Percentiles rank a stretch among this genome's conserved stretches.
These are phyloP conservation scores for Brassica incana DNA, from an alignment of 345 rosid species.

Conservation along the genomic window DNA sequence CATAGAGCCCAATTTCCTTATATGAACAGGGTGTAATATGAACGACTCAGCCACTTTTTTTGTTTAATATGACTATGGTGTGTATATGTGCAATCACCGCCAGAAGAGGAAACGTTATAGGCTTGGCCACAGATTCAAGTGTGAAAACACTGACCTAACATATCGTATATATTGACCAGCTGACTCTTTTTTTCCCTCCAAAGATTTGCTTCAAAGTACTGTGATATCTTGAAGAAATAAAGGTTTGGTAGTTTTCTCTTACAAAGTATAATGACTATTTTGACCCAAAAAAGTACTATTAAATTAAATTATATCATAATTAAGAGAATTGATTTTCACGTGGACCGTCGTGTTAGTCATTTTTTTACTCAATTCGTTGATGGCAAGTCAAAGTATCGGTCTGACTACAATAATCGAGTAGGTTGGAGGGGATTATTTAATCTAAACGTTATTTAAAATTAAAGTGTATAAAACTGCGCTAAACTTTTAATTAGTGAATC, in stretches of 20 bases:
- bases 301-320: neutral
- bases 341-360: constrained; percentile 13
- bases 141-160: constrained; percentile 29
- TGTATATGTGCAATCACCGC: constrained; percentile 21
- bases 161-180: constrained; percentile 5
- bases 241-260: too few species aligned
- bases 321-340: neutral
- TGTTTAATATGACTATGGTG: neutral
- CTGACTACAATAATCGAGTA: constrained; percentile 8
- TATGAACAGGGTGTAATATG: neutral
- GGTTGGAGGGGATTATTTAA: constrained; percentile 9
- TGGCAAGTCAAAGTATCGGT: constrained; percentile 34
- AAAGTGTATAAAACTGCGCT: neutral
- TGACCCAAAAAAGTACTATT: neutral
- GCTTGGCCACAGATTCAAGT: constrained; percentile 8
- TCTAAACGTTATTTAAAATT: neutral
- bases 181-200: constrained; percentile 13
- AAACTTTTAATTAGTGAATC: neutral
- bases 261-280: too few species aligned
- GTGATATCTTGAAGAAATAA: neutral
- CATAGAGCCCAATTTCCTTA: too few species aligned
- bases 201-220: neutral
- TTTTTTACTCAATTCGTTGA: neutral
- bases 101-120: neutral
- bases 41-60: neutral